Base-by-base conservation (phyloP, 73 alveolate species). In the Tetrahymena thermophila region DNA sequence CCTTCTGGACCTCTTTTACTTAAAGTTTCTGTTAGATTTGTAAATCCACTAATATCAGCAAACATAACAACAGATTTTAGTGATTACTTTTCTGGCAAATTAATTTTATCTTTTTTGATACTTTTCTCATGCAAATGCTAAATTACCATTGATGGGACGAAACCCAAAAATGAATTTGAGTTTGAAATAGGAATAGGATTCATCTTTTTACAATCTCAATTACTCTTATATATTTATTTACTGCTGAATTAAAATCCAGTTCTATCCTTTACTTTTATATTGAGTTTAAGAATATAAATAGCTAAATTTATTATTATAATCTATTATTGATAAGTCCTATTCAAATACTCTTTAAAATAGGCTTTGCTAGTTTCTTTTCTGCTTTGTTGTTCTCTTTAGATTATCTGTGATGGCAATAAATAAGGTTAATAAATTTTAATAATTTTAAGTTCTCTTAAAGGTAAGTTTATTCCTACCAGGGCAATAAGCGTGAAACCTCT, bases 1-100 rank as follows among this genome's bases (percentile, higher is more conserved):
- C 99, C 99, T 93, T 98, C 97, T 34, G 97, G 95, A 15, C 99
- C 99, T 98, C 98, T 96, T 96, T 97, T 96, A 6, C 95, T 85
- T 43, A 95, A 43, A 16, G 95, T 95, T 95, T 95, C 97, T 43
- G 97, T 95, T 71, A 95, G 37, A 56, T 95, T 95, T 3, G 97
- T 95, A 58, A 95, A 95, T 35, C 97, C 97, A 21, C 95, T 85
- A 50, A 95, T 95, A 89, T 95, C 97, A 35, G 97, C 97, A 37
- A 95, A 95, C 97, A 95, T 95, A 31, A 95, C 97, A 17, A 95
- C 97, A 37, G 97, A 95, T 95, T 85, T 85, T 23, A 95, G 94
- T 8, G 71, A 50, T 89, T 95, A 84, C 55, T 95, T 95, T n/a
- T 95, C 97, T 34, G 97, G 97, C 10, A 94, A 55, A 71, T 84